Conservation (phyloP, 1,284 basidiomycete genomes). For the Cystobasidium pallidum region DNA sequence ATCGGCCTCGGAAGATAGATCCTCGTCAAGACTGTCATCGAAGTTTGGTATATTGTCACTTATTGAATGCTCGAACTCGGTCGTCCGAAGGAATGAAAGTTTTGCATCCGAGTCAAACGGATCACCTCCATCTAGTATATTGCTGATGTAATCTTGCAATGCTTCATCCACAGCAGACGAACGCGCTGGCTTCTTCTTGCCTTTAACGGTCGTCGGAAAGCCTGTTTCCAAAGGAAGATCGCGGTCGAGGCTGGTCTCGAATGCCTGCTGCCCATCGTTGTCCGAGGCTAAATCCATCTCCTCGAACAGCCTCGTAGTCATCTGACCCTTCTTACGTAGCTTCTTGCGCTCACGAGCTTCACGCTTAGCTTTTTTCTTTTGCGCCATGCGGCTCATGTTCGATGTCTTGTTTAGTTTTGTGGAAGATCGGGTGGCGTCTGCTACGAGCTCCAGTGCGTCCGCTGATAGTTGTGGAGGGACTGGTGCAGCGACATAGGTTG, state of each 20-base stretch:
- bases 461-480: neutral
- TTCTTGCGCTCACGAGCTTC: conserved; percentile 36
- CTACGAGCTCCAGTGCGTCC: neutral
- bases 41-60: conserved; percentile 30
- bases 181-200: neutral
- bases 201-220: neutral
- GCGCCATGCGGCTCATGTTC: neutral
- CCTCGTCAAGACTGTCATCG: neutral
- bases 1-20: neutral
- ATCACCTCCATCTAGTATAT: neutral
- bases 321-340: conserved; percentile 3
- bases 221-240: neutral
- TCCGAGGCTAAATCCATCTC: neutral
- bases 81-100: neutral
- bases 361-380: conserved; percentile 14
- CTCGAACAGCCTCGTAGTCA: neutral
- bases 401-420: neutral
- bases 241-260: neutral
- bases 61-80: conserved; percentile 24
- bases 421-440: neutral
- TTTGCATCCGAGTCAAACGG: neutral
- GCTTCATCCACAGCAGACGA: conserved; percentile 5
- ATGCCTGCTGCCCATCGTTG: neutral
- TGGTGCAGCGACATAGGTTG: neutral
- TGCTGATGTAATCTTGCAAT: conserved; percentile 23